Base-by-base conservation (phyloP, 1,284 basidiomycete genomes). In the Cutaneotrichosporon dermatis region DNA sequence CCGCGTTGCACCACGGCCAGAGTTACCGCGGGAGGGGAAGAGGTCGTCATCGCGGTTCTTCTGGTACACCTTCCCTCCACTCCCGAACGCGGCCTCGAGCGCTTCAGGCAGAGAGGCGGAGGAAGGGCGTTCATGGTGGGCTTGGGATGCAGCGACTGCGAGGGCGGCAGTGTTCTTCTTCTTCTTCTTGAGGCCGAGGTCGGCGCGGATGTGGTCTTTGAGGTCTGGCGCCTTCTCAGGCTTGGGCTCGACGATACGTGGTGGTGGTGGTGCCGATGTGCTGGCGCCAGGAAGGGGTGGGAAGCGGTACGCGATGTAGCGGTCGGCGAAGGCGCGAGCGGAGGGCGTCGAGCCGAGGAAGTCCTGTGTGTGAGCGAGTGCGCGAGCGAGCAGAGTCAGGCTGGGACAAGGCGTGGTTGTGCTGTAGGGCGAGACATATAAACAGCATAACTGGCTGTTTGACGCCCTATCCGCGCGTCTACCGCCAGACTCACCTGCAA, bases 261-360 rank as follows among this genome's bases (percentile, higher is more conserved):
- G 42, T 13, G 50, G 49, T 11, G 45, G 10, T 33, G 45, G 34
- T 40, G 42, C 37, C 50, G 42, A 33, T 13, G 60, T 57, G 33
- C 44, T 41, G 10, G 49, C n/a, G 3, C 44, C 11, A 11, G 60
- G 11, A 55, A 65, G 65, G 55, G 68, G 55, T 1, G 75, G 75
- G 60, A 76, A 76, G 40, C 72, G 70, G 49, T 62, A 55, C 3
- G 65, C 48, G 9, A 71, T 54, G 65, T 79, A 79, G 25, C 66
- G 53, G 34, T 62, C 54, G 3, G 66, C 67, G 59, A 79, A 79
- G 11, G 66, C 40, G 58, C 73, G 73, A 0, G 74, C 67, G 3
- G 62, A 35, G 1, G 71, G 64, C 0, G 68, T 63, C 0, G 74
- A 60, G 12, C 75, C 76, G 35, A 79, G 71, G 40, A 79, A 74